Evolutionary conservation across 306 rosid species (phyloP), one percentile per base, ranked within the genome.

Genomic region (Malus orientalis): DNA sequence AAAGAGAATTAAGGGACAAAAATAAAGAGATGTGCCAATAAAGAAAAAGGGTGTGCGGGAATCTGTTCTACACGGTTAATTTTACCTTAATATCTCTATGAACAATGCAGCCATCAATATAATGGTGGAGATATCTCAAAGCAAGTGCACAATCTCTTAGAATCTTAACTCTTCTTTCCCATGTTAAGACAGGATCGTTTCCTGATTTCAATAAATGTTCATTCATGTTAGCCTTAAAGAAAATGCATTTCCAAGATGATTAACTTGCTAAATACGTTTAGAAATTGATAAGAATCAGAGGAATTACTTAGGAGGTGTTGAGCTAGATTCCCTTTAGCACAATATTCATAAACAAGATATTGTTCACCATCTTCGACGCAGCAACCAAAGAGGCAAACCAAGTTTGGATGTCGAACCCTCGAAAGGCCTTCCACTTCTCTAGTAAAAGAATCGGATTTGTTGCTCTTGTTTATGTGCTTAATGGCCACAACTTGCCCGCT

Each of bases 61-160:
- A 49, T 49, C 54, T 2, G 19, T 49, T 49, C 19, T 15, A 19
- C 54, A 15, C 19, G 8, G 11, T 32, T 16, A 32, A 62, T 62
- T 71, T 54, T 61, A 91, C 97, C 98, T 94, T 94, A 16, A 94
- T 88, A 84, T 94, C 98, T 87, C 98, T 86, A 72, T 91, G 98
- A 55, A 91, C 97, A 70, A 94, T 91, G 79, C 97, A 91, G 0
- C 98, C 97, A 65, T 91, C 96, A 5, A 85, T 80, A 36, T 82
- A 87, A 67, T 78, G 88, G 85, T 94, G 98, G 65, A 94, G 98
- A 82, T 87, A 90, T 73, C 85, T 86, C 57, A 94, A 83, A 8
- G 93, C 98, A 68, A 77, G 86, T 4, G 98, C 87, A 61, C 96
- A 94, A n/a, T 94, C 89, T 84, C 97, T 78, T 78, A 94, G 86